A percentile compares a stretch with the other conserved stretches of the same genome.
Conservation (phyloP, 2,329 filamentous ascomycete species). For the Aureobasidium sp. region DNA sequence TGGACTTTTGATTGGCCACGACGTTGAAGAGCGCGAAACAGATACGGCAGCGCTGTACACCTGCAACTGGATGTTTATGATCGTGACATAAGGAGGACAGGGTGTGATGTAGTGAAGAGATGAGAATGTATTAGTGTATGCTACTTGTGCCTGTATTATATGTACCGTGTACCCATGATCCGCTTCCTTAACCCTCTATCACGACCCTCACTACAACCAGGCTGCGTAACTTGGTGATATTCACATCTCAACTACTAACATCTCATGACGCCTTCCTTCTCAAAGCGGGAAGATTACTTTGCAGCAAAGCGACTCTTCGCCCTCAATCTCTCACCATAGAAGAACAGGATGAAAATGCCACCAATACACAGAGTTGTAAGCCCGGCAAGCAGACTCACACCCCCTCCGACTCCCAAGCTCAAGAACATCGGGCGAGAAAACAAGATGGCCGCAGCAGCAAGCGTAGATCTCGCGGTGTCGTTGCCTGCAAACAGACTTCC, state of each 20-base stretch:
- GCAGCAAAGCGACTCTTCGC: constrained; percentile 12
- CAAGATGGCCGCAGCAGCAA: constrained; percentile 52
- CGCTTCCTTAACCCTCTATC: neutral
- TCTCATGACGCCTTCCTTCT: neutral
- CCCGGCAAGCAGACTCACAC: constrained; percentile 48
- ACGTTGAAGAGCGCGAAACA: too few species aligned
- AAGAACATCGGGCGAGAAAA: constrained; percentile 52
- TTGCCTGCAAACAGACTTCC: constrained; percentile 53
- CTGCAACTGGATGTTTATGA: too few species aligned
- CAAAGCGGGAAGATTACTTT: constrained; percentile 12
- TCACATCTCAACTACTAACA: too few species aligned
- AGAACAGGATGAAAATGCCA: constrained; percentile 49
- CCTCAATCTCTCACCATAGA: constrained; percentile 47
- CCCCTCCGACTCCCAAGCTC: constrained; percentile 50
- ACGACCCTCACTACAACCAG: too few species aligned
- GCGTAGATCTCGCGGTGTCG: constrained; percentile 48
- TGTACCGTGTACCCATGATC: neutral
- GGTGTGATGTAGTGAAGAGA: neutral
- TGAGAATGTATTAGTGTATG: neutral
- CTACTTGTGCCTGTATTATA: neutral
- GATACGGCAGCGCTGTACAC: too few species aligned
- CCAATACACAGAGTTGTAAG: constrained; percentile 25
- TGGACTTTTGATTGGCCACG: too few species aligned
- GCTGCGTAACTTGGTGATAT: too few species aligned
- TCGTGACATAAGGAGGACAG: too few species aligned